Base-by-base conservation (phyloP, 192 early-diverging fungal species). In the Entomortierella beljakovae region DNA sequence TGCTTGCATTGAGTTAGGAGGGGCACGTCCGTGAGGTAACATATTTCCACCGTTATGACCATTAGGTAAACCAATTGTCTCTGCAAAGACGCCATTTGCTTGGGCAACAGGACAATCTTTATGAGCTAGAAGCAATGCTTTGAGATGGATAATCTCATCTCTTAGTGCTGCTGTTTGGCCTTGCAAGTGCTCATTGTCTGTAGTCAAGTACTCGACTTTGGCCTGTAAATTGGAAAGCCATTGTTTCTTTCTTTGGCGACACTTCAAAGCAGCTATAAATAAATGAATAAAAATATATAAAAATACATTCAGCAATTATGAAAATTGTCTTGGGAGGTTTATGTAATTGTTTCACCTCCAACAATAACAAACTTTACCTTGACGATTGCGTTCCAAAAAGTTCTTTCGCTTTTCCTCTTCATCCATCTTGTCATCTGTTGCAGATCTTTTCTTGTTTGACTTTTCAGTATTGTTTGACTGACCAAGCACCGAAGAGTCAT, bases 201-300 rank as follows among this genome's bases (percentile, higher is more conserved):
- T 84, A 2, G 90, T 77, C 25, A 93, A 76, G 55, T 84, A 88
- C 55, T 89, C 86, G 22, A 89, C 85, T 58, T 87, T 87, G 28
- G 70, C 81, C 68, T 97, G 93, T 58, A 97, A 88, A 65, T 92
- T 88, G 59, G 88, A 83, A 28, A 97, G 85, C 94, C 94, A 96
- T 74, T 94, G 87, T 83, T 97, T 97, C 81, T 97, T 97, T 58
- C 94, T 91, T 67, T 94, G 94, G 26, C 96, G 88, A 70, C 96
- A 97, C 84, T 97, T 96, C 18, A 94, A 82, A 0, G 96, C 96
- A 40, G 96, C 96, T 84, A 75, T 29, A 46, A 49, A 40, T 0
- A 56, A 48, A 35, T 40, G 64, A 28, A n/a, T 15, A 38, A 26
- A 50, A 5, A 64, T 55, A n/a, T 15, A 57, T 18, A 20, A 5